Conservation (phyloP, 2,329 filamentous ascomycete genomes). For the Diaporthe aspalathi region DNA sequence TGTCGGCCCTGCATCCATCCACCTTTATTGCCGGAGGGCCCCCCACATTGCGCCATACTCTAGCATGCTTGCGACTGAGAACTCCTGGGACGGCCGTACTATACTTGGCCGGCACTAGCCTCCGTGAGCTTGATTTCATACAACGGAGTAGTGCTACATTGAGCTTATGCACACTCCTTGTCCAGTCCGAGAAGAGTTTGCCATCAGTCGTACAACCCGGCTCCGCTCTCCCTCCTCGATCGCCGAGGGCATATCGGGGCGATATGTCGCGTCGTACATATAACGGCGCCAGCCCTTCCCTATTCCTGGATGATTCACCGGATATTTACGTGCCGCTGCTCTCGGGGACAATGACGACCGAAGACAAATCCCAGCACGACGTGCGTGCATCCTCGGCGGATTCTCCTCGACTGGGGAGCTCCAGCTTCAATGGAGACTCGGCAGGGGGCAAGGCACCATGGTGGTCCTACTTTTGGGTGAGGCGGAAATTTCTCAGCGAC, state of each 20-base stretch:
- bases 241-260: slow-evolving; percentile 7
- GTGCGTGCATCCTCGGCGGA: slow-evolving; percentile 11
- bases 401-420: slow-evolving; percentile 7
- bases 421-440: neutral
- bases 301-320: neutral
- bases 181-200: slow-evolving; percentile 30
- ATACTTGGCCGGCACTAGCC: slow-evolving; percentile 16
- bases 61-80: slow-evolving; percentile 26
- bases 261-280: slow-evolving; percentile 13
- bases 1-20: neutral
- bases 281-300: slow-evolving; percentile 13
- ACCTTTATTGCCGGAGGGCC: neutral
- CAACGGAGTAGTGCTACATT: slow-evolving; percentile 17
- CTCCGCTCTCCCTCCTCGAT: slow-evolving; percentile 17
- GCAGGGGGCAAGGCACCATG: slow-evolving; percentile 29
- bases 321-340: slow-evolving; percentile 34
- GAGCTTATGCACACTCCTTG: slow-evolving; percentile 20
- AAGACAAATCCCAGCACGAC: slow-evolving; percentile 31
- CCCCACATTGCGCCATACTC: slow-evolving; percentile 31
- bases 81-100: neutral
- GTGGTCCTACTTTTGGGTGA: slow-evolving; percentile 40
- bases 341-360: slow-evolving; percentile 33
- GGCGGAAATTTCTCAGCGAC: neutral
- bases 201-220: slow-evolving; percentile 13
- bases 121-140: slow-evolving; percentile 4